Conservation (phyloP, 768 basidiomycete genomes). For the Auriscalpium microsporum region DNA sequence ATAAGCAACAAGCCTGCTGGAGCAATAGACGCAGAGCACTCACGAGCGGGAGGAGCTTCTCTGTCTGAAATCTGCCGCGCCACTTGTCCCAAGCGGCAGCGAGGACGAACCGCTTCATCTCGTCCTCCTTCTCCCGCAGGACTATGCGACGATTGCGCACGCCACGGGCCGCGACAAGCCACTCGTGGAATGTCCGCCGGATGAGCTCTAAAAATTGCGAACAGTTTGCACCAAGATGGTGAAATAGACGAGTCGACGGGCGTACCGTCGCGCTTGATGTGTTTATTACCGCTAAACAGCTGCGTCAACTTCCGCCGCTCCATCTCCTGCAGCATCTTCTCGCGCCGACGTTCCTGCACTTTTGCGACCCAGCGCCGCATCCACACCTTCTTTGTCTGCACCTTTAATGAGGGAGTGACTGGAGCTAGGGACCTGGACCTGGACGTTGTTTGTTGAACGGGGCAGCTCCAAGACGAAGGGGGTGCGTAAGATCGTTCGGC, state of each 20-base stretch:
- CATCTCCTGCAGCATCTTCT: slow-evolving; percentile 36
- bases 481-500: too few species aligned
- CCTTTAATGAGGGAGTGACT: slow-evolving; percentile 19
- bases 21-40: slow-evolving; percentile 14
- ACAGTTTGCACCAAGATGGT: background rate
- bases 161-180: slow-evolving; percentile 54
- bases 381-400: slow-evolving; percentile 38
- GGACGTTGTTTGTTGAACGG: too few species aligned
- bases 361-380: slow-evolving; percentile 43
- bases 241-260: background rate
- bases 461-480: too few species aligned
- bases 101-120: slow-evolving; percentile 44
- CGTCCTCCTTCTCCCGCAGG: slow-evolving; percentile 53
- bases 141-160: slow-evolving; percentile 52
- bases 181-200: slow-evolving; percentile 60
- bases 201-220: slow-evolving; percentile 42
- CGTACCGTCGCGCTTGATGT: slow-evolving; percentile 72
- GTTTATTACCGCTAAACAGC: slow-evolving; percentile 41
- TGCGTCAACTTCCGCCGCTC: slow-evolving; percentile 30
- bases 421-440: too few species aligned
- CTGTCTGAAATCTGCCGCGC: slow-evolving; percentile 63
- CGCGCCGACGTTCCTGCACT: slow-evolving; percentile 35
- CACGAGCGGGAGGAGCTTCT: slow-evolving; percentile 58
- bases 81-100: slow-evolving; percentile 69
- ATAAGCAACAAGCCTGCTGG: background rate